phyloP scores from a whole-genome alignment of 2,329 filamentous ascomycete genomes.

The Colletotrichum tamarilloi region DNA sequence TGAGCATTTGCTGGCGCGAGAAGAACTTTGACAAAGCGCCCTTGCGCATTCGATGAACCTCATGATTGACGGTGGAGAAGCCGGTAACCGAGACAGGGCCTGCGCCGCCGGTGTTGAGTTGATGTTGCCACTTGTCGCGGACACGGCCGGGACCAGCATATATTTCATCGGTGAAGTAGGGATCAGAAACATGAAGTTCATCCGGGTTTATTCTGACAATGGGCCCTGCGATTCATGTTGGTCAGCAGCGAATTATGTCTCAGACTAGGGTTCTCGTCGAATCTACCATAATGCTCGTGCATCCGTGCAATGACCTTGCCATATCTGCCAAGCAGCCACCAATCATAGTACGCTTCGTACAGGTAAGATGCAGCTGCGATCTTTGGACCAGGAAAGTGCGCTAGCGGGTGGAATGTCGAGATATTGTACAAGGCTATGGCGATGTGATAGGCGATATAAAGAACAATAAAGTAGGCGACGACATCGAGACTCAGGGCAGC shows the following conservation, averaged over 20 bases:
- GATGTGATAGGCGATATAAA: slow-evolving; percentile 17
- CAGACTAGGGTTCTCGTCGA: neutral
- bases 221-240: slow-evolving; percentile 40
- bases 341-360: slow-evolving; percentile 32
- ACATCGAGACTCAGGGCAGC: slow-evolving; percentile 5
- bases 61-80: slow-evolving; percentile 43
- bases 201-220: slow-evolving; percentile 52
- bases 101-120: slow-evolving; percentile 39
- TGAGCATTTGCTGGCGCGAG: slow-evolving; percentile 40
- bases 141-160: slow-evolving; percentile 41
- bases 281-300: slow-evolving; percentile 30
- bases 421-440: slow-evolving; percentile 26
- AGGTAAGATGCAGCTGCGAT: slow-evolving; percentile 27
- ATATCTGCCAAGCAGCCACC: slow-evolving; percentile 25
- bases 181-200: slow-evolving; percentile 51
- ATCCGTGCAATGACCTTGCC: slow-evolving; percentile 30
- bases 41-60: slow-evolving; percentile 46
- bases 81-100: slow-evolving; percentile 38
- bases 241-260: slow-evolving; percentile 4
- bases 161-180: slow-evolving; percentile 50
- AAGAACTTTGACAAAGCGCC: slow-evolving; percentile 47
- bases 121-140: slow-evolving; percentile 39
- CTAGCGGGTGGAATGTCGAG: slow-evolving; percentile 29
- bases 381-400: slow-evolving; percentile 27
- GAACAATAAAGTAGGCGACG: slow-evolving; percentile 22